Base-by-base conservation (phyloP, 78 protist species). In the Polysphondylium violaceum region DNA sequence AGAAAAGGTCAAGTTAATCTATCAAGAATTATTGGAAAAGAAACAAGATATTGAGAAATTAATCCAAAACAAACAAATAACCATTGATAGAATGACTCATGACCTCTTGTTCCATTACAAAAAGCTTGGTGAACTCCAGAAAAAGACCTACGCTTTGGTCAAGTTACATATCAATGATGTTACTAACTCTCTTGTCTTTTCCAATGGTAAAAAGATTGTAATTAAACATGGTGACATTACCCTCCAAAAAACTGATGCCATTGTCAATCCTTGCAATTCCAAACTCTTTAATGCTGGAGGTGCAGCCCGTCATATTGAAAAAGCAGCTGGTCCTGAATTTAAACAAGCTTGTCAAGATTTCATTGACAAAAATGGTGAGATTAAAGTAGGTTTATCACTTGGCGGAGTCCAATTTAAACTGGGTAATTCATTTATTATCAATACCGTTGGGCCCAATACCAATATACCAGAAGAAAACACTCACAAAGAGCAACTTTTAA, bases 241-340 rank as follows among this genome's bases (percentile, higher is more conserved):
- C 19, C 16, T 25, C 19, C 58, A 67, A 41, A 36, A 67, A 40
- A 25, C n/a, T 2, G 27, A 67, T 38, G 74, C 74, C 5, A 67
- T 67, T n/a, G 74, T 67, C 9, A 67, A 67, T 1, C 74, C 74
- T 67, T n/a, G 41, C 12, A 67, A 67, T 41, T 38, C 47, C 12
- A 23, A n/a, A 21, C 41, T 67, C 17, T 2, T 8, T 0, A 36
- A 67, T 67, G 0, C 33, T 19, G 74, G 55, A 23, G 74, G 74
- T 5, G 74, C 74, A n/a, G 74, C 74, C 8, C 1, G 17, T n/a
- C 12, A n/a, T 41, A 67, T 67, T 41, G 55, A 36, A 67, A 41
- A 41, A 12, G 47, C 56, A n/a, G 74, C 74, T 1, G 74, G 74
- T 41, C 9, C 0, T 25, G 6, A 38, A 2, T 41, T 67, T 41